phyloP scores from a whole-genome alignment of 2,329 filamentous ascomycete species.

The Aspergillus thermomutatus region DNA sequence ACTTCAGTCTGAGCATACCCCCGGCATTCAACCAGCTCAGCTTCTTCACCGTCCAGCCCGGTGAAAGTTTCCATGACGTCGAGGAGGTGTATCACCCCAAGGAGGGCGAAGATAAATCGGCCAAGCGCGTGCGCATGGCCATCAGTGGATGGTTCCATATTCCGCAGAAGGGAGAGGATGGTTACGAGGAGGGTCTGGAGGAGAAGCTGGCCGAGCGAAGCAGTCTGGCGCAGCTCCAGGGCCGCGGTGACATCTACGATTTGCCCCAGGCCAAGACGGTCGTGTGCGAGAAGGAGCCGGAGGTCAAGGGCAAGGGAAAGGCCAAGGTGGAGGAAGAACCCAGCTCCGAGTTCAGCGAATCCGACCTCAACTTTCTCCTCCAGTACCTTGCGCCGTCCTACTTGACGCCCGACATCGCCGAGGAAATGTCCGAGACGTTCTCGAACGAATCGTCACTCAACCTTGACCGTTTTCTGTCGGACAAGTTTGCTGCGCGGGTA shows the following conservation, averaged over 20 bases:
- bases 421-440: slow-evolving; percentile 77
- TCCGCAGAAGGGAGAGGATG: slow-evolving; percentile 88
- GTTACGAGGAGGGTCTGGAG: slow-evolving; percentile 82
- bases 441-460: slow-evolving; percentile 79
- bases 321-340: slow-evolving; percentile 48
- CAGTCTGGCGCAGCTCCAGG: slow-evolving; percentile 87
- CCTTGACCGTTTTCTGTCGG: slow-evolving; percentile 72
- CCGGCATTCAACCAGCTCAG: slow-evolving; percentile 96
- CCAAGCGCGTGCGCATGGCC: slow-evolving; percentile 76
- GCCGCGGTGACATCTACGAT: slow-evolving; percentile 87
- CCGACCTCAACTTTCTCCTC: slow-evolving; percentile 83
- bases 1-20: slow-evolving; percentile 78
- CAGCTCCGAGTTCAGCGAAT: slow-evolving; percentile 62
- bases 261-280: slow-evolving; percentile 64
- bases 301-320: slow-evolving; percentile 35
- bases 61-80: slow-evolving; percentile 98
- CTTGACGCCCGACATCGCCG: slow-evolving; percentile 84
- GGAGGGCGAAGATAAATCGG: slow-evolving; percentile 57
- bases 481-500: slow-evolving; percentile 72
- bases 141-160: slow-evolving; percentile 99
- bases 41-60: slow-evolving; percentile 97
- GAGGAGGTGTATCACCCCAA: slow-evolving; percentile 87
- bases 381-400: slow-evolving; percentile 89
- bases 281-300: slow-evolving; percentile 39
- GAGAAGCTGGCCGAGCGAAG: slow-evolving; percentile 86